Percentiles rank a stretch among this genome's conserved stretches.
Conservation (phyloP, 257 asterid species). For the Fraxinus cuspidata region DNA sequence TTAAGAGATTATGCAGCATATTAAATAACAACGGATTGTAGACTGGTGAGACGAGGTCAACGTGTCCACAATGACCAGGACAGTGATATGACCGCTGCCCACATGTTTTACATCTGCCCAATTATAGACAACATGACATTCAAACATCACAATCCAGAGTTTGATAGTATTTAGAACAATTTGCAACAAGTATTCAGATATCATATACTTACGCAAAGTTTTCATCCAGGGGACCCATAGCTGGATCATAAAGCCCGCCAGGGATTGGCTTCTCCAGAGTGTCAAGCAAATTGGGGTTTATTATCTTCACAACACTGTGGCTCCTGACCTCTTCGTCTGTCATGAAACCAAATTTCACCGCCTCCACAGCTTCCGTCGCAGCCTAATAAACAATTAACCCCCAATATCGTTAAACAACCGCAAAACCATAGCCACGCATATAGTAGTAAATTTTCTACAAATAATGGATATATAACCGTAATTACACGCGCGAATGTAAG, state of each 20-base stretch:
- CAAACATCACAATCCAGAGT: conserved; percentile 14
- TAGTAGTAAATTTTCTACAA: neutral
- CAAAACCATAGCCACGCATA: neutral
- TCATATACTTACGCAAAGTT: conserved; percentile 47
- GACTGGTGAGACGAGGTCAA: conserved; percentile 72
- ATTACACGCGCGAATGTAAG: neutral
- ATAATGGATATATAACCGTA: neutral
- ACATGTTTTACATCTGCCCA: conserved; percentile 81
- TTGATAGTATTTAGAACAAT: neutral
- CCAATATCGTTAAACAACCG: neutral
- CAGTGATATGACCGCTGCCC: conserved; percentile 58
- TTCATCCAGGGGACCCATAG: conserved; percentile 69
- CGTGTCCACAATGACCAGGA: conserved; percentile 89
- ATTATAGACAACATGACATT: conserved; percentile 4
- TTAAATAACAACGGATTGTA: conserved; percentile 76
- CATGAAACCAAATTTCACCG: conserved; percentile 71
- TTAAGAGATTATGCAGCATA: conserved; percentile 54
- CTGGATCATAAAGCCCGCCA: conserved; percentile 79
- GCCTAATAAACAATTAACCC: conserved; percentile 28
- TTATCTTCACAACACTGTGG: conserved; percentile 61
- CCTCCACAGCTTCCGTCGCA: conserved; percentile 57
- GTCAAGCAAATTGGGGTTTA: conserved; percentile 61
- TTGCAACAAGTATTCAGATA: neutral
- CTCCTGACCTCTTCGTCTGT: conserved; percentile 64
- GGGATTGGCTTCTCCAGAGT: conserved; percentile 50